phyloP scores from a whole-genome alignment of 805 yeast species.

The Pichia cabralensis region DNA sequence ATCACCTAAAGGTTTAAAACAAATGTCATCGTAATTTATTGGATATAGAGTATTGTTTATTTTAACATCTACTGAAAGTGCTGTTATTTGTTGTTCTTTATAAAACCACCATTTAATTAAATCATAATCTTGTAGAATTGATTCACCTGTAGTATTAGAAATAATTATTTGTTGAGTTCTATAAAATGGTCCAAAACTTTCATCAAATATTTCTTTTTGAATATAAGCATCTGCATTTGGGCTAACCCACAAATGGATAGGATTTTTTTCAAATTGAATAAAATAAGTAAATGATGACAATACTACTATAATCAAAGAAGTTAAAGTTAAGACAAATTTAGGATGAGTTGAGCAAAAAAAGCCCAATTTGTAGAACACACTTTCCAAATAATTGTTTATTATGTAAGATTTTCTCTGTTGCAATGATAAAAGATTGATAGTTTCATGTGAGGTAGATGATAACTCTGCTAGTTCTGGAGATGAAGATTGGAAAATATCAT shows the following conservation, averaged over 20 bases:
- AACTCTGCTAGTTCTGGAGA: conserved; percentile 2
- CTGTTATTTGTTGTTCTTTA: conserved; percentile 50
- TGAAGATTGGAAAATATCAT: conserved; percentile 2
- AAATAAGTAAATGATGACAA: conserved; percentile 42
- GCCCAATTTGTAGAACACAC: conserved; percentile 41
- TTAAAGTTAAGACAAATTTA: conserved; percentile 33
- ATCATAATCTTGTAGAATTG: conserved; percentile 51
- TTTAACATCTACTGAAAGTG: conserved; percentile 17
- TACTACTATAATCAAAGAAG: conserved; percentile 32
- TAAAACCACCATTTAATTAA: conserved; percentile 82
- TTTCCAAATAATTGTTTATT: conserved; percentile 39
- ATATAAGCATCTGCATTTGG: conserved; percentile 58
- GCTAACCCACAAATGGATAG: conserved; percentile 86
- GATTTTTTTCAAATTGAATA: conserved; percentile 62
- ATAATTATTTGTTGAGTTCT: conserved; percentile 78
- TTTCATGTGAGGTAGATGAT: conserved; percentile 1
- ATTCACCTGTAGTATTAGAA: conserved; percentile 56
- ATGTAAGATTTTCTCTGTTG: conserved; percentile 31
- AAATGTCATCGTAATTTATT: conserved; percentile 48
- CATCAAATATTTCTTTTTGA: conserved; percentile 64
- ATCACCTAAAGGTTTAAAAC: conserved; percentile 76
- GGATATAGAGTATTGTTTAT: conserved; percentile 7
- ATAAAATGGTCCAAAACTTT: conserved; percentile 84
- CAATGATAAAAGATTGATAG: conserved; percentile 10
- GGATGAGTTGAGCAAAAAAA: conserved; percentile 55